Conservation (phyloP, 1,284 basidiomycete genomes). For the Cronartium quercuum region DNA sequence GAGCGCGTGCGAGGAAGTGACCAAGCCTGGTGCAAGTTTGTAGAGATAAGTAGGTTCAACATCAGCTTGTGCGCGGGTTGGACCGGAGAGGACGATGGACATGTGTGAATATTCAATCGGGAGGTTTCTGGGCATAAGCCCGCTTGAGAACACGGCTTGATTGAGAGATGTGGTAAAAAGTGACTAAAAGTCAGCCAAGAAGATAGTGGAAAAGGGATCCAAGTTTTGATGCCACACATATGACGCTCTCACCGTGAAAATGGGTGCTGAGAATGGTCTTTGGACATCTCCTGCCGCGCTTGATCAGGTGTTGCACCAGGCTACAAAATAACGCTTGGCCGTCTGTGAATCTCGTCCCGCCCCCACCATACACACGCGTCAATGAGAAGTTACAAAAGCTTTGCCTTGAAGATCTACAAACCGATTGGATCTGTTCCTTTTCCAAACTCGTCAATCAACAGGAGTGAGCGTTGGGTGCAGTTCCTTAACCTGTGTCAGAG, state of each 20-base stretch:
- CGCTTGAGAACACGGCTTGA: conserved; percentile 25
- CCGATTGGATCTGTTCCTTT: conserved; percentile 36
- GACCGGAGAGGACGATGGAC: conserved; percentile 6
- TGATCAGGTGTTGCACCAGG: conserved; percentile 26
- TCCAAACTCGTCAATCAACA: conserved; percentile 37
- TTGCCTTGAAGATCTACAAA: background rate
- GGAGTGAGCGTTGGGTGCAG: conserved; percentile 22
- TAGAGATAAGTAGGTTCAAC: conserved; percentile 25
- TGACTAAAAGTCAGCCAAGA: no score
- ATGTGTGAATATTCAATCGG: conserved; percentile 32
- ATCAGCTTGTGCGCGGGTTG: background rate
- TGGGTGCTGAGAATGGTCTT: conserved; percentile 22
- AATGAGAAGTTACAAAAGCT: background rate
- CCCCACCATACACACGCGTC: background rate
- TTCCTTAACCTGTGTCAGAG: conserved; percentile 9
- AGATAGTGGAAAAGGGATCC: no score
- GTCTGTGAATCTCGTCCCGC: background rate
- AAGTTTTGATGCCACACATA: no score
- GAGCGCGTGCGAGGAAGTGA: conserved; percentile 29
- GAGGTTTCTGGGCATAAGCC: conserved; percentile 18
- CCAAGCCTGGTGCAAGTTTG: conserved; percentile 11
- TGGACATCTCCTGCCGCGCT: conserved; percentile 18
- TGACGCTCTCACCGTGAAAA: conserved; percentile 20
- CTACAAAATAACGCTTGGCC: conserved; percentile 37
- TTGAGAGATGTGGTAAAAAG: no score